Conservation (phyloP, 495 filamentous ascomycete genomes). For the Thermochaetoides thermophila region DNA sequence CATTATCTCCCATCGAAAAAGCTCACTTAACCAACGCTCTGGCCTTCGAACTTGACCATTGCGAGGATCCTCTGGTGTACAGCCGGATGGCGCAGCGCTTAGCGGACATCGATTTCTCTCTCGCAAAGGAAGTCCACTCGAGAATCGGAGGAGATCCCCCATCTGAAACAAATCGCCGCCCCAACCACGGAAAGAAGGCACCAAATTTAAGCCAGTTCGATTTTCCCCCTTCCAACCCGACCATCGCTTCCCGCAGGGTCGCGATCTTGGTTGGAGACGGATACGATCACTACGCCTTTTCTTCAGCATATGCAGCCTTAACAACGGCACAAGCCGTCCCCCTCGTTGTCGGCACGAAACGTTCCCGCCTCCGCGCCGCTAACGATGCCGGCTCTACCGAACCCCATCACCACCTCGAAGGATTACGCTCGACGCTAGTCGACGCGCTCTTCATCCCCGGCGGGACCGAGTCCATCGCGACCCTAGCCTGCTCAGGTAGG, state of each 20-base stretch:
- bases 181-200: slow-evolving; percentile 54
- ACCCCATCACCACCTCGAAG: slow-evolving; percentile 71
- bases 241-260: slow-evolving; percentile 56
- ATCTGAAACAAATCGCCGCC: slow-evolving; percentile 23
- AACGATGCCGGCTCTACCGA: slow-evolving; percentile 41
- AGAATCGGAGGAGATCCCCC: slow-evolving; percentile 52
- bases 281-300: slow-evolving; percentile 53
- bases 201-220: slow-evolving; percentile 55
- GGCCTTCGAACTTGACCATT: slow-evolving; percentile 77
- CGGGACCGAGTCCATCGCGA: slow-evolving; percentile 43
- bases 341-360: slow-evolving; percentile 52
- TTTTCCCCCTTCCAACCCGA: slow-evolving; percentile 44
- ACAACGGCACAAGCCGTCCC: slow-evolving; percentile 48
- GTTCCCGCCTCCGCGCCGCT: slow-evolving; percentile 44
- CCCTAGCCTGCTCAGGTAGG: slow-evolving; percentile 55
- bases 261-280: slow-evolving; percentile 74
- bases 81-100: slow-evolving; percentile 55
- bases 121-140: slow-evolving; percentile 52
- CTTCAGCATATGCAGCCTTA: slow-evolving; percentile 46
- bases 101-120: slow-evolving; percentile 51
- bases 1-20: slow-evolving; percentile 54
- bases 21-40: slow-evolving; percentile 54
- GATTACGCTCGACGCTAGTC: slow-evolving; percentile 73
- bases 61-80: slow-evolving; percentile 74
- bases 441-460: slow-evolving; percentile 73